phyloP scores from a whole-genome alignment of 176 grass and related monocot species.

The Oryza punctata region DNA sequence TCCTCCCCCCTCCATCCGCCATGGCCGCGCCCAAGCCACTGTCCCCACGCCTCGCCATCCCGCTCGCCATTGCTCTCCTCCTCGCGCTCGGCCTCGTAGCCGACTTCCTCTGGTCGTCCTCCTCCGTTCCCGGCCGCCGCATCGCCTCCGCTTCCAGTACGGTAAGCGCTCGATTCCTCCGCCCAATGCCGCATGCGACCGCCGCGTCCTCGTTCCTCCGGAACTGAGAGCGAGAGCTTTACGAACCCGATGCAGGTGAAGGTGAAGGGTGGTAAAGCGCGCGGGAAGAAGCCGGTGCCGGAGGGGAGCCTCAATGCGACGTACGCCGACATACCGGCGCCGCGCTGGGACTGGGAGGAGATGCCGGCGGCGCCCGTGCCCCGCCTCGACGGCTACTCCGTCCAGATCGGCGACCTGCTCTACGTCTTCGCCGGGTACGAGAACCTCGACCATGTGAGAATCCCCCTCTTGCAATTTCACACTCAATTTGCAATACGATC shows the following conservation, averaged over 20 bases:
- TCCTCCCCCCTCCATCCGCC: background rate
- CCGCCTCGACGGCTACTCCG: constrained; percentile 70
- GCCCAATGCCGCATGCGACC: background rate
- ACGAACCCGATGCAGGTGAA: constrained; percentile 28
- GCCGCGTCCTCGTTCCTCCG: background rate
- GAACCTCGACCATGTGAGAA: constrained; percentile 75
- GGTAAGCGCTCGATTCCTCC: background rate
- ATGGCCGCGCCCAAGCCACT: constrained; percentile 40
- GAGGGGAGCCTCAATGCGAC: constrained; percentile 61
- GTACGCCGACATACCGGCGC: constrained; percentile 67
- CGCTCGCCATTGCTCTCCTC: constrained; percentile 51
- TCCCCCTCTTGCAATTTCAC: background rate
- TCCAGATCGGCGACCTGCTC: constrained; percentile 71
- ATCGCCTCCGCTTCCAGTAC: background rate
- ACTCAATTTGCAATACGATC: background rate
- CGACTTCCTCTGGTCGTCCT: constrained; percentile 62
- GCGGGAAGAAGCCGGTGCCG: background rate
- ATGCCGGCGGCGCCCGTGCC: constrained; percentile 76
- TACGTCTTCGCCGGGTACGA: constrained; percentile 87
- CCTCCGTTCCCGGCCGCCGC: constrained; percentile 7
- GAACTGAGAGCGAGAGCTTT: background rate
- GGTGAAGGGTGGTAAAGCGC: constrained; percentile 10
- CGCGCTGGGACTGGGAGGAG: constrained; percentile 71
- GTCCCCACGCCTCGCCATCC: constrained; percentile 32
- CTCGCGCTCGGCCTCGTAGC: constrained; percentile 60